These are phyloP conservation scores for Aspergillus baeticus DNA, from an alignment of 495 filamentous ascomycete genomes.

Conservation along the genomic window DNA sequence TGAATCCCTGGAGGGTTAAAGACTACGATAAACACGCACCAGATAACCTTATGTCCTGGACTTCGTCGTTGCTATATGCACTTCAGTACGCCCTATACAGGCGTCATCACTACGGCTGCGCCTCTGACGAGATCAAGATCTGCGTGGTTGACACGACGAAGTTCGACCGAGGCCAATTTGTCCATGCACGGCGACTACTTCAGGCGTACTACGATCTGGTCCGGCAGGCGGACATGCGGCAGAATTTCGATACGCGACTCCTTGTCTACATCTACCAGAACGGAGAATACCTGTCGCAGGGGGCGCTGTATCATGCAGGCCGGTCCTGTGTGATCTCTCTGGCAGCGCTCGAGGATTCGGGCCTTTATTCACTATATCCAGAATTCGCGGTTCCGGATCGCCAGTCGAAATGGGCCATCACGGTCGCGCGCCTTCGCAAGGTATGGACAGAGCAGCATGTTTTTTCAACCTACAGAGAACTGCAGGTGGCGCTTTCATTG, in stretches of 20 bases:
- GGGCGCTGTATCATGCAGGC: constrained; percentile 8
- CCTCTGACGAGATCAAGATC: neutral
- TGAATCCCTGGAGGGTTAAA: no score
- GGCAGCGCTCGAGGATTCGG: neutral
- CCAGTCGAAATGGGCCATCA: neutral
- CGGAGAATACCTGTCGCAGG: constrained; percentile 13
- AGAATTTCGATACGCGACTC: neutral
- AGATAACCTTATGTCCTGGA: constrained; percentile 7
- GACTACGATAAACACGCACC: neutral
- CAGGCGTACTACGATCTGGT: neutral
- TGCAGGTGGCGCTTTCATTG: constrained; percentile 2
- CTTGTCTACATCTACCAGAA: neutral
- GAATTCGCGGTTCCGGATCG: constrained; percentile 3
- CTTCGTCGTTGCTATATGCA: constrained; percentile 3
- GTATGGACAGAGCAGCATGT: constrained; percentile 8
- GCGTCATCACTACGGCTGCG: neutral
- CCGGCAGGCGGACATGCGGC: neutral
- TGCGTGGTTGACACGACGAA: constrained; percentile 5
- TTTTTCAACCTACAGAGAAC: constrained; percentile 1
- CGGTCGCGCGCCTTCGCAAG: neutral
- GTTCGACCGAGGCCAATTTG: constrained; percentile 7
- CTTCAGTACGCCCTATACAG: constrained; percentile 8
- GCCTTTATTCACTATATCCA: constrained; percentile 3
- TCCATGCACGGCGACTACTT: neutral
- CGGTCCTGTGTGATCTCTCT: constrained; percentile 1